Evolutionary conservation across 257 asterid genomes (phyloP), one percentile per base, ranked within the genome.

Genomic region (Nicotiana sylvestris): DNA sequence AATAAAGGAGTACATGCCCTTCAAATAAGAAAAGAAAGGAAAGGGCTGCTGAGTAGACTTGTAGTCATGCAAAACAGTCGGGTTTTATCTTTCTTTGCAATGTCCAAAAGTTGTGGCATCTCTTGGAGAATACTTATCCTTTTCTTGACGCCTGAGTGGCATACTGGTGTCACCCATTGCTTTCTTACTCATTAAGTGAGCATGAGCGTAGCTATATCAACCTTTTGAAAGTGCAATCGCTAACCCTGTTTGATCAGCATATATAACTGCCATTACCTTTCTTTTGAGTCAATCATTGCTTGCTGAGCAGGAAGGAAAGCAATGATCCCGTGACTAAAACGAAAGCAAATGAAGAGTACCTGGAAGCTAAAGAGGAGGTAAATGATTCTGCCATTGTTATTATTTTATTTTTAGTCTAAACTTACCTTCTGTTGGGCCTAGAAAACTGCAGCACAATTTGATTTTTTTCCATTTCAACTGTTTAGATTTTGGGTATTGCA

Each of bases 301-400:
- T 76, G 80, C 27, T 76, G 25, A 46, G 80, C 62, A 76, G 80
- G 65, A 76, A 27, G 80, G 46, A 76, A 15, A 76, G 80, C 9
- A 62, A 76, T 76, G 80, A 15, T 76, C 17, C 27, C 46, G 9
- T 76, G 80, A 62, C 43, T 51, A 76, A 16, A 51, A 29, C 0
- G 4, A 76, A 76, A 37, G 65, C 64, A 51, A 62, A 76, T 15
- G 65, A 76, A 51, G 30, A 51, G 46, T 37, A 76, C 80, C 10
- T 51, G 46, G 65, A 76, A 51, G 80, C 80, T 76, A 76, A 76
- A 76, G 64, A 76, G 27, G 65, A 51, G 80, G 80, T 76, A 10
- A 51, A 7, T 49, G 80, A 15, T 76, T 76, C 30, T 76, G 4
- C 64, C 46, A 2, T 29, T 4, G 65, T 76, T 76, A 51, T 29